phyloP scores from a whole-genome alignment of 768 basidiomycete genomes.

The Lactarius hatsudake region DNA sequence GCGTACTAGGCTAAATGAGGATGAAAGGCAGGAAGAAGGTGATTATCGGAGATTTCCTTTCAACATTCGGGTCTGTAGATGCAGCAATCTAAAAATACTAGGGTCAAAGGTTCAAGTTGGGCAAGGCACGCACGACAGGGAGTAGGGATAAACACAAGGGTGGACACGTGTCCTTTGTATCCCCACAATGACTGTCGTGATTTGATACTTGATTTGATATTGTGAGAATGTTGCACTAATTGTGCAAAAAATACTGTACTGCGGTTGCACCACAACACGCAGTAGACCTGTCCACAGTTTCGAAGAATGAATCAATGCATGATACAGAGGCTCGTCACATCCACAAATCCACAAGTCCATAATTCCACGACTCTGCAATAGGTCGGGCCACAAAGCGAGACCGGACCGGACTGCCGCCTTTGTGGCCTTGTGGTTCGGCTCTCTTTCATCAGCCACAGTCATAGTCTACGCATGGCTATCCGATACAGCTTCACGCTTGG shows the following conservation, averaged over 20 bases:
- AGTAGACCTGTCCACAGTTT: neutral
- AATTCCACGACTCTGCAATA: neutral
- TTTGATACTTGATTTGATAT: neutral
- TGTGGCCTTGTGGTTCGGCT: neutral
- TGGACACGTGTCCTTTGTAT: neutral
- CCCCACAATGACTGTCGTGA: neutral
- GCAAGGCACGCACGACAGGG: neutral
- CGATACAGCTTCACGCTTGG: neutral
- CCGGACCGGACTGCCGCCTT: neutral
- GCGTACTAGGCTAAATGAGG: conserved; percentile 35
- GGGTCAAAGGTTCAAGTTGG: neutral
- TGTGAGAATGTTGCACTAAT: neutral
- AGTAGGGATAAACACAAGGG: neutral
- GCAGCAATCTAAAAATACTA: neutral
- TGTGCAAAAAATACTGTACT: neutral
- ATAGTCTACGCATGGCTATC: neutral
- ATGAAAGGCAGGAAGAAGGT: neutral
- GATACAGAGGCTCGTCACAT: neutral
- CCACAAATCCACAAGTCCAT: neutral
- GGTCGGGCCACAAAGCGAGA: neutral
- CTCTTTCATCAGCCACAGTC: neutral
- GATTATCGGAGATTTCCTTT: neutral
- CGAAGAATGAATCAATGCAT: neutral
- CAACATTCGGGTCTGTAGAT: neutral
- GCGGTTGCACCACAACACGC: neutral